Percentiles rank a stretch among this genome's conserved stretches.
Conservation (phyloP, 345 rosid genomes). For the Eutrema heterophyllum region DNA sequence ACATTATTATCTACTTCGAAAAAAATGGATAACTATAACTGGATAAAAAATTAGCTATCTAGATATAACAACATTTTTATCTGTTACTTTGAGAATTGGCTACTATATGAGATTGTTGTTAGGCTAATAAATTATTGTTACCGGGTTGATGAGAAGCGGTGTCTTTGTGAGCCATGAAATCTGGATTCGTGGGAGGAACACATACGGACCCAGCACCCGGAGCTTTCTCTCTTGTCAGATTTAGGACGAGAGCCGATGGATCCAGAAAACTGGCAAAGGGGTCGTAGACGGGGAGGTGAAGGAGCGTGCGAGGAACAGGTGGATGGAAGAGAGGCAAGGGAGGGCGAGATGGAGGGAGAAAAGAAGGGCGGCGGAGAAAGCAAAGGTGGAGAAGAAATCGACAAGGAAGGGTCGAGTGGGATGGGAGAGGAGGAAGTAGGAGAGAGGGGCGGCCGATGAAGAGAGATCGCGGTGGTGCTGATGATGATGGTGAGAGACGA, state of each 20-base stretch:
- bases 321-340: constrained; percentile 79
- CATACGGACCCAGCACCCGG: constrained; percentile 94
- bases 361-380: constrained; percentile 71
- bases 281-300: constrained; percentile 44
- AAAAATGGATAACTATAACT: too few species aligned
- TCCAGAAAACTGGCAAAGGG: constrained; percentile 81
- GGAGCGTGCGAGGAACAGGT: constrained; percentile 71
- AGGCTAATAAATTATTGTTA: too few species aligned
- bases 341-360: constrained; percentile 70
- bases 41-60: too few species aligned
- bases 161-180: too few species aligned
- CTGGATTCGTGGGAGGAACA: too few species aligned
- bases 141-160: too few species aligned
- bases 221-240: constrained; percentile 55
- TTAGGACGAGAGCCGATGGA: constrained; percentile 75
- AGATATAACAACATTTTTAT: too few species aligned
- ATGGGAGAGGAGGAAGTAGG: constrained; percentile 72
- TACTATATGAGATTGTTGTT: too few species aligned
- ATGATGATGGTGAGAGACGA: constrained; percentile 30
- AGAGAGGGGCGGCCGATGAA: constrained; percentile 55
- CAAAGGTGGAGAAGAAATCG: constrained; percentile 79
- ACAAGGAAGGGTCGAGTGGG: constrained; percentile 75
- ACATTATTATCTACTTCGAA: too few species aligned
- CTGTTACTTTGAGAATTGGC: too few species aligned
- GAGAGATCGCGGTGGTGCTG: constrained; percentile 47